phyloP scores from a whole-genome alignment of 345 rosid genomes.

The Triadica sebifera region DNA sequence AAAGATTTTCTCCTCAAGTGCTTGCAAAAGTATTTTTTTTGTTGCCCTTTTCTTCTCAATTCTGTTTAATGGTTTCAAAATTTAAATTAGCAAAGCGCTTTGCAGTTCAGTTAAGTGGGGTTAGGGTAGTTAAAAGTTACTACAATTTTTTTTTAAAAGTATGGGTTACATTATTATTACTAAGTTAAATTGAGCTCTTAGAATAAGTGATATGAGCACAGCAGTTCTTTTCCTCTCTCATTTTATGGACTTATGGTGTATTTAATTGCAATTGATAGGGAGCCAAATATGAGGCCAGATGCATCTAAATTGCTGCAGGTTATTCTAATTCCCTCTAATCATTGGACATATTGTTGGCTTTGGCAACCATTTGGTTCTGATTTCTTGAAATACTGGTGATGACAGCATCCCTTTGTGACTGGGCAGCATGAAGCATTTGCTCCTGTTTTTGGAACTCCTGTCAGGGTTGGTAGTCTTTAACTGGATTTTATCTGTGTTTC shows the following conservation, averaged over 20 bases:
- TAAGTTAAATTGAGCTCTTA: neutral
- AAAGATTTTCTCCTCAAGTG: conserved; percentile 83
- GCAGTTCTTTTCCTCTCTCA: neutral
- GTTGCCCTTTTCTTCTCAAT: neutral
- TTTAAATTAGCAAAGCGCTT: neutral
- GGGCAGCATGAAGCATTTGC: too few relatives aligned
- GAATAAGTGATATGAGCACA: neutral
- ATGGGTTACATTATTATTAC: neutral
- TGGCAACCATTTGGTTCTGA: neutral
- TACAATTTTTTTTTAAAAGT: conserved; percentile 6
- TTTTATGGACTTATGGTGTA: conserved; percentile 21
- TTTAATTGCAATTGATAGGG: conserved; percentile 52
- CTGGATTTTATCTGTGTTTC: conserved; percentile 12
- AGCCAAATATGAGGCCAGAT: conserved; percentile 74
- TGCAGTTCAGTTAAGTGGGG: neutral
- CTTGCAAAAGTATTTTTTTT: conserved; percentile 57
- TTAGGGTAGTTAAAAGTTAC: neutral
- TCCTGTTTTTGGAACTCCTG: conserved; percentile 31
- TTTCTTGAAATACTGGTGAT: neutral
- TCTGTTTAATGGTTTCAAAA: neutral
- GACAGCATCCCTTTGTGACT: too few relatives aligned
- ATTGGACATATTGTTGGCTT: neutral
- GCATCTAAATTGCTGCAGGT: conserved; percentile 87
- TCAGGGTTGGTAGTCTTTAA: conserved; percentile 45
- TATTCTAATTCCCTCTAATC: conserved; percentile 17